phyloP scores from a whole-genome alignment of 2,329 filamentous ascomycete genomes.

The Calonectria ilicicola region DNA sequence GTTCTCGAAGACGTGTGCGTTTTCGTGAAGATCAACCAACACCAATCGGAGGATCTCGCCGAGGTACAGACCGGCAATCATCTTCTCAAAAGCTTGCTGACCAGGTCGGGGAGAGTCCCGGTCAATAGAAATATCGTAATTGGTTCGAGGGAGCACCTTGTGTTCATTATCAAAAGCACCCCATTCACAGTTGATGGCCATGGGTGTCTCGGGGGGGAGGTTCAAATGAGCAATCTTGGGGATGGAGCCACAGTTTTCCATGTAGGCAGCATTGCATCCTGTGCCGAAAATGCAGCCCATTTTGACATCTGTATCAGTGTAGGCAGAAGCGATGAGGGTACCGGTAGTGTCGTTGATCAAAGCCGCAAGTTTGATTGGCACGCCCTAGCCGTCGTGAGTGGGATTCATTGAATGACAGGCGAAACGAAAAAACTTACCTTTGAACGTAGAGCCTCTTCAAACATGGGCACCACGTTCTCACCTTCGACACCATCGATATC shows the following conservation, averaged over 20 bases:
- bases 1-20: slow-evolving; percentile 82
- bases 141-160: slow-evolving; percentile 85
- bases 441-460: slow-evolving; percentile 81
- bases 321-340: slow-evolving; percentile 94
- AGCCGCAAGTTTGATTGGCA: slow-evolving; percentile 92
- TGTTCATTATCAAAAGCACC: slow-evolving; percentile 97
- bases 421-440: slow-evolving; percentile 42
- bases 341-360: slow-evolving; percentile 98
- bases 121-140: slow-evolving; percentile 89
- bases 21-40: slow-evolving; percentile 86
- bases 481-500: slow-evolving; percentile 94
- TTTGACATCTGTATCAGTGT: slow-evolving; percentile 93
- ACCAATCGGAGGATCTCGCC: slow-evolving; percentile 95
- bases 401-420: not conserved
- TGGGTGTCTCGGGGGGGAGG: slow-evolving; percentile 83
- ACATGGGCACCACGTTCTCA: slow-evolving; percentile 88
- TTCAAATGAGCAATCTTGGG: slow-evolving; percentile 95
- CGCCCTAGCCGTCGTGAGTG: slow-evolving; percentile 65
- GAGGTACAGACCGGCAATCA: slow-evolving; percentile 94
- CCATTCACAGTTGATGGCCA: slow-evolving; percentile 98
- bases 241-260: slow-evolving; percentile 91
- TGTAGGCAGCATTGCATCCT: slow-evolving; percentile 97
- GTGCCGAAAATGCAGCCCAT: slow-evolving; percentile 99
- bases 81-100: slow-evolving; percentile 97
- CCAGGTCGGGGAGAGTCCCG: slow-evolving; percentile 91